Evolutionary conservation across 2,329 filamentous ascomycete species (phyloP).

Genomic region (Penicillium griseofulvum): DNA sequence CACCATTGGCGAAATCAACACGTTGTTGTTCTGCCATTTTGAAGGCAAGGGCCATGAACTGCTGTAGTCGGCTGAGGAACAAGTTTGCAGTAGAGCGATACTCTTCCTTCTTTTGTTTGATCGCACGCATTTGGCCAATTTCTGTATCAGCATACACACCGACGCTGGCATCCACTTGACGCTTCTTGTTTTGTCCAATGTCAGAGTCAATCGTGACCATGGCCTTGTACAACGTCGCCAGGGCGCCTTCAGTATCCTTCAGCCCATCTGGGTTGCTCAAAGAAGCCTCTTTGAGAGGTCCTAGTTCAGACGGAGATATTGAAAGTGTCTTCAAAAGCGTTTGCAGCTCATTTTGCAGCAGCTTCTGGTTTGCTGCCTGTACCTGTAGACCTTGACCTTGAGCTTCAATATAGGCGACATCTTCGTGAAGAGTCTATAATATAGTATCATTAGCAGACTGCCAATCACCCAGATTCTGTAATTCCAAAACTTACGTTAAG

Average conservation of each 20-base stretch:
- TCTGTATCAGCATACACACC: slow-evolving; percentile 70
- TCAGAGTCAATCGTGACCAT: slow-evolving; percentile 91
- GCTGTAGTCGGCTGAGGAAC: slow-evolving; percentile 76
- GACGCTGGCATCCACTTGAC: slow-evolving; percentile 47
- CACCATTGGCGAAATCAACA: slow-evolving; percentile 52
- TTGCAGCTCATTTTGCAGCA: slow-evolving; percentile 85
- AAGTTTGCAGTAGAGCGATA: slow-evolving; percentile 72
- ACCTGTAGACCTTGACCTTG: slow-evolving; percentile 96
- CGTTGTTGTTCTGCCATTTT: slow-evolving; percentile 71
- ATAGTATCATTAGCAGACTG: slow-evolving; percentile 22
- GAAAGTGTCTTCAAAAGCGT: slow-evolving; percentile 87
- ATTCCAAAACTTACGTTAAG: slow-evolving; percentile 65
- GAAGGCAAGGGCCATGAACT: slow-evolving; percentile 80
- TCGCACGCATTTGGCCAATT: slow-evolving; percentile 80
- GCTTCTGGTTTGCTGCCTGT: slow-evolving; percentile 93
- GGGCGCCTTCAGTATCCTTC: slow-evolving; percentile 70
- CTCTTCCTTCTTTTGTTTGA: slow-evolving; percentile 90
- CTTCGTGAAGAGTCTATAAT: slow-evolving; percentile 79
- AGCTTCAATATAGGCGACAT: slow-evolving; percentile 95
- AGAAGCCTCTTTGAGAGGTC: slow-evolving; percentile 69
- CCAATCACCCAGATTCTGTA: background rate
- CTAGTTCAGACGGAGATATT: slow-evolving; percentile 73
- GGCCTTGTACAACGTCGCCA: slow-evolving; percentile 83
- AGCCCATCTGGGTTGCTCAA: slow-evolving; percentile 70
- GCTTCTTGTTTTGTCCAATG: slow-evolving; percentile 57